Conservation (phyloP, 257 asterid genomes). For the Solanum sitiens region DNA sequence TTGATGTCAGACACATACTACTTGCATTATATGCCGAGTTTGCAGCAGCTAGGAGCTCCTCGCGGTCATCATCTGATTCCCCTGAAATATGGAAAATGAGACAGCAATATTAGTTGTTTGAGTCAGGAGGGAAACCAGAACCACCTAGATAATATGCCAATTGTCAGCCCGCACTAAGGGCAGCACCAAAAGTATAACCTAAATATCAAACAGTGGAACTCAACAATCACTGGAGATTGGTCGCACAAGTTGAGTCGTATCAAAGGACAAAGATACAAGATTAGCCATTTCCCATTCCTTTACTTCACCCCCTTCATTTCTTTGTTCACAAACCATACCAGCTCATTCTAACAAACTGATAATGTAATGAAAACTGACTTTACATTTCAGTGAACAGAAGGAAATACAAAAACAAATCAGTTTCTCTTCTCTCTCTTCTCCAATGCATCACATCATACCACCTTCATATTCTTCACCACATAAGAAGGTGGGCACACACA, state of each 20-base stretch:
- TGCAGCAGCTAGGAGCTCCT: constrained; percentile 75
- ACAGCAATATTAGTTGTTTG: neutral
- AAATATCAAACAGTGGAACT: neutral
- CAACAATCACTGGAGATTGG: neutral
- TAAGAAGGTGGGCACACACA: neutral
- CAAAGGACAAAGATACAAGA: neutral
- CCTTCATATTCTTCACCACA: neutral
- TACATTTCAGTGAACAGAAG: neutral
- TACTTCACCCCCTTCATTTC: neutral
- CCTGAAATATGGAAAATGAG: constrained; percentile 30
- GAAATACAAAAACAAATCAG: neutral
- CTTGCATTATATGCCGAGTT: constrained; percentile 52
- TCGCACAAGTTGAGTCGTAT: neutral
- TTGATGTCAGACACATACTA: constrained; percentile 27
- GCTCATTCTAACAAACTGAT: neutral
- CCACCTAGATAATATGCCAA: neutral
- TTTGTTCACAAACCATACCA: neutral
- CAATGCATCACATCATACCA: neutral
- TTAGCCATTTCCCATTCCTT: neutral
- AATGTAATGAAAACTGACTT: neutral
- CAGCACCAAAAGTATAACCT: neutral
- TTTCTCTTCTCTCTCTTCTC: neutral
- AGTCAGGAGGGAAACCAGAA: neutral
- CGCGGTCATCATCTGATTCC: constrained; percentile 86
- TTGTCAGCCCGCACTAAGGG: neutral